Conservation (phyloP, 73 alveolate species). For the Diophrys appendiculata region DNA sequence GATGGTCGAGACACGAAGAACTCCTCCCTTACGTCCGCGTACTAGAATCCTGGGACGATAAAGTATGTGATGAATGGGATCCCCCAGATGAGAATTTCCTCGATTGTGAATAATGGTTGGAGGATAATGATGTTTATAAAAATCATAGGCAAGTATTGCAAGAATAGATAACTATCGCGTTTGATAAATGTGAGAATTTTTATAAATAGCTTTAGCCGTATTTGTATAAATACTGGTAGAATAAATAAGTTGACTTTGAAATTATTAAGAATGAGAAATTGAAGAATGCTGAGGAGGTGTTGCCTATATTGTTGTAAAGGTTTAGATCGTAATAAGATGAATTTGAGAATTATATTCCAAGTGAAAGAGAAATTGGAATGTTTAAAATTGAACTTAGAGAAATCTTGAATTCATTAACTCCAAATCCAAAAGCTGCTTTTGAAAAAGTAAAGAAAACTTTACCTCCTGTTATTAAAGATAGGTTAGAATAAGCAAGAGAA, state of each 20-base stretch:
- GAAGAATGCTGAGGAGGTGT: constrained; percentile 57
- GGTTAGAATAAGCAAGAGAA: constrained; percentile 39
- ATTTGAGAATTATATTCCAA: constrained; percentile 51
- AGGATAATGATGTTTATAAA: constrained; percentile 41
- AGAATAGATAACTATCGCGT: constrained; percentile 35
- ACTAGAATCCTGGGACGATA: constrained; percentile 78
- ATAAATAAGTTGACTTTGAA: constrained; percentile 39
- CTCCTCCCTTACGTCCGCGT: constrained; percentile 48
- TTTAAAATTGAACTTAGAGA: constrained; percentile 54
- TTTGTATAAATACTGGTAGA: constrained; percentile 52
- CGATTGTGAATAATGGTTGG: constrained; percentile 81
- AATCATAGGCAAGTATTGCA: constrained; percentile 15
- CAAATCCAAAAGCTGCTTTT: constrained; percentile 57
- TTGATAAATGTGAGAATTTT: constrained; percentile 17
- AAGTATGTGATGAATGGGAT: constrained; percentile 89
- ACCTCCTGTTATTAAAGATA: constrained; percentile 54
- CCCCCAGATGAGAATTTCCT: constrained; percentile 84
- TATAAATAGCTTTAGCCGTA: constrained; percentile 34
- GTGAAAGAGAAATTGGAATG: constrained; percentile 65
- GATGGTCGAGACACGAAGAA: constrained; percentile 69
- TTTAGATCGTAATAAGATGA: constrained; percentile 36
- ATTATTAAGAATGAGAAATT: constrained; percentile 37
- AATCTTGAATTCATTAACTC: constrained; percentile 52
- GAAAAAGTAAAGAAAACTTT: constrained; percentile 54
- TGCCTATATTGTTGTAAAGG: constrained; percentile 47